Percentiles rank a stretch among this genome's conserved stretches.
These are phyloP conservation scores for Spathaspora passalidarum DNA, from an alignment of 805 yeast genomes.

Conservation along the genomic window DNA sequence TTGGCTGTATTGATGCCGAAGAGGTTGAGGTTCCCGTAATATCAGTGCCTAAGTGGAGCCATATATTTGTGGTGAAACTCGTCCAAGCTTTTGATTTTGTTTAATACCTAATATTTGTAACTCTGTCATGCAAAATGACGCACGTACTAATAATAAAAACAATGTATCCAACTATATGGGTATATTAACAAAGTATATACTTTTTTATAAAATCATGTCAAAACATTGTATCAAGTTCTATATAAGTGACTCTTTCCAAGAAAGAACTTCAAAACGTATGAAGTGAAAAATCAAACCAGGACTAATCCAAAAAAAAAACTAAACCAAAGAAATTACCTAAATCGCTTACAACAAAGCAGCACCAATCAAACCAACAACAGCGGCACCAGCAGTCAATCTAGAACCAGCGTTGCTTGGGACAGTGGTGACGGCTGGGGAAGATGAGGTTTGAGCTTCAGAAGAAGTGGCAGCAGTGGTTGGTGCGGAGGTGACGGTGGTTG, in stretches of 20 bases:
- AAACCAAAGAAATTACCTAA: not conserved
- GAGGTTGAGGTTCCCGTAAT: no score
- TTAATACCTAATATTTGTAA: no score
- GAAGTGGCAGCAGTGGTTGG: slow-evolving; percentile 12
- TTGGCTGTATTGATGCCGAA: no score
- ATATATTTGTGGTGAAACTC: no score
- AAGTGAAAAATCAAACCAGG: slow-evolving; percentile 1
- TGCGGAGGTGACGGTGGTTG: slow-evolving; percentile 19
- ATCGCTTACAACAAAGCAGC: slow-evolving; percentile 28
- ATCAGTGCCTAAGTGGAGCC: no score
- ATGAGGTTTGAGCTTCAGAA: slow-evolving; percentile 31
- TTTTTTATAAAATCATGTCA: not conserved
- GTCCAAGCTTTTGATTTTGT: no score
- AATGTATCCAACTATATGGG: no score
- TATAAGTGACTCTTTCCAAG: not conserved
- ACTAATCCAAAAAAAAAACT: not conserved
- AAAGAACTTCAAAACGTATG: not conserved
- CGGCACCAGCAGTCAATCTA: slow-evolving; percentile 21
- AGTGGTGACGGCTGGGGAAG: slow-evolving; percentile 22
- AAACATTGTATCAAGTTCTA: not conserved
- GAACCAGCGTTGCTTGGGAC: slow-evolving; percentile 28
- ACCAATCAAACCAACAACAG: slow-evolving; percentile 39
- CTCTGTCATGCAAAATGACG: no score
- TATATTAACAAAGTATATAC: not conserved
- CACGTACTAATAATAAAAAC: no score